Base-by-base conservation (phyloP, 2,329 filamentous ascomycete species). In the Phaeosphaeria sp. region DNA sequence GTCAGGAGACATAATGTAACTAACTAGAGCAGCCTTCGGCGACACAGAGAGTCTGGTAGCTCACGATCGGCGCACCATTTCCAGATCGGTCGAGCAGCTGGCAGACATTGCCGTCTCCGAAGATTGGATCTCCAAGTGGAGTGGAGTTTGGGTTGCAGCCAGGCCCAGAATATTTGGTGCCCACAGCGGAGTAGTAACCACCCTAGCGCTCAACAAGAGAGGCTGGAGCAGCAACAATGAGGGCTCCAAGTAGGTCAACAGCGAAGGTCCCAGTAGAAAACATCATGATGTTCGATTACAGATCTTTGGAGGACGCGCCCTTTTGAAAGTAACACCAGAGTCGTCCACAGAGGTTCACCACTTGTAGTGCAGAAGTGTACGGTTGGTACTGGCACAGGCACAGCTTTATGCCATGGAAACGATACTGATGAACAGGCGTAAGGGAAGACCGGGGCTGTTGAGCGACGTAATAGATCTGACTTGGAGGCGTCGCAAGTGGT, bases 111-210 rank as follows among this genome's bases (percentile, higher is more conserved):
- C 51, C 56, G 11, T 52, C 52, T 18, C 62, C 62, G 30, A 59
- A 67, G 27, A 67, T 62, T 15, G 64, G 64, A 39, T 67, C 64
- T 2, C 42, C 56, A 58, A 63, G 49, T 63, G 60, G 52, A 65
- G 58, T 18, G 46, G 48, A 36, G 5, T 43, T 43, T 18, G 30
- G 11, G 1, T 52, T 62, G 49, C 64, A 63, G 20, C 64, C 64
- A 25, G 55, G 55, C 18, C 52, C 54, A 18, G 46, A 54, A 55
- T 67, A 67, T 22, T 58, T 50, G 20, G 58, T 41, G 21, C 62
- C 62, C 10, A 65, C 64, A 13, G 64, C 52, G 17, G 54, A 47
- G 47, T 50, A 64, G 33, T n/a, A 20, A 11, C 62, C 62, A n/a
- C 46, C 41, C 21, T 49, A 25, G 18, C 46, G 46, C 17, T 25